These are phyloP conservation scores for Glomus cerebriforme DNA, from an alignment of 192 early-diverging fungal species.

Conservation along the genomic window DNA sequence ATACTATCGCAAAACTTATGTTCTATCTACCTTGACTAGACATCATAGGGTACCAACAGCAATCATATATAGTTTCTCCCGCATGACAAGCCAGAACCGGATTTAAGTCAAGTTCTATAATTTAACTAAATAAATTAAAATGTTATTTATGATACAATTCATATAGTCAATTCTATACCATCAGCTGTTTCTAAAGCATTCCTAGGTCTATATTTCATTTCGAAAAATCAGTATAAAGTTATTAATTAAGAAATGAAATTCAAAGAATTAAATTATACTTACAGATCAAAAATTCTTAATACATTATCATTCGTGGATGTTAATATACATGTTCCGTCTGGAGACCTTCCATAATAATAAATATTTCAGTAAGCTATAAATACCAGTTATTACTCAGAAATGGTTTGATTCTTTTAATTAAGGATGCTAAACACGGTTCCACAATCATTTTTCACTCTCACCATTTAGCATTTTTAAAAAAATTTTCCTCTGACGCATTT, in stretches of 20 bases:
- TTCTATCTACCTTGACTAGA: conserved; percentile 45
- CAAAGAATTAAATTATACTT: conserved; percentile 19
- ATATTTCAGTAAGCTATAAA: neutral
- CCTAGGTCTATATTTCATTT: conserved; percentile 29
- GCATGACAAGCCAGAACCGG: conserved; percentile 37
- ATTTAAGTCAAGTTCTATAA: conserved; percentile 37
- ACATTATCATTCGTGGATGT: conserved; percentile 64
- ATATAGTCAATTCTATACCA: conserved; percentile 25
- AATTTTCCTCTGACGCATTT: conserved; percentile 53
- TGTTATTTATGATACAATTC: neutral
- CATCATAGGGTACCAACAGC: conserved; percentile 66
- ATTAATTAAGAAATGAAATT: neutral
- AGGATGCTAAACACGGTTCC: neutral
- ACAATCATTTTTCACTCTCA: conserved; percentile 36
- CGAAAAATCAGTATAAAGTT: neutral
- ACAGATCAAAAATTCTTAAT: conserved; percentile 59
- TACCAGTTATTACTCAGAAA: neutral
- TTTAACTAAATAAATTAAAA: neutral
- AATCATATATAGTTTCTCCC: conserved; percentile 64
- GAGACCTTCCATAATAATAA: conserved; percentile 52
- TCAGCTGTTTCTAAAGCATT: conserved; percentile 13
- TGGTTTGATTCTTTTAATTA: neutral
- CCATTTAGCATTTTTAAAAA: conserved; percentile 65
- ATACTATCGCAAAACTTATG: conserved; percentile 8
- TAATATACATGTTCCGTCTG: conserved; percentile 66